Base-by-base conservation (phyloP, 148 eudicot species). In the Talinum fruticosum region DNA sequence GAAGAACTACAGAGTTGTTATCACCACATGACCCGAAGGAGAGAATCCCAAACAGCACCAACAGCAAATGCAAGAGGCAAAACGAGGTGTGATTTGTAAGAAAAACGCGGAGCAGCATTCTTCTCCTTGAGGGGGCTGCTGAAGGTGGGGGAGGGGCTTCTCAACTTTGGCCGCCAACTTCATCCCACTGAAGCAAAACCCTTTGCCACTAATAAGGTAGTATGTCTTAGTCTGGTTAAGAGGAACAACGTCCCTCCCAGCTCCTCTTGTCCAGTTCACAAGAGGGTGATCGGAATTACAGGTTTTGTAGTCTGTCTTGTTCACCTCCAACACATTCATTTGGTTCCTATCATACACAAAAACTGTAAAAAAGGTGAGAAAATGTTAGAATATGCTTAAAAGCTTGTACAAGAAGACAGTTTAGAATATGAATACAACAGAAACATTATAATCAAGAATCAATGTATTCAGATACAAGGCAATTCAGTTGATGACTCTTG, bases 321-420 rank as follows among this genome's bases (percentile, higher is more conserved):
- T 94, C 76, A 94, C 93, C 78, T 94, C 95, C 3, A 94, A 80
- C 66, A 94, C 89, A 67, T 81, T 79, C 78, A 35, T 67, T 72
- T 94, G 95, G 87, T 86, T 85, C 83, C 98, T 89, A 74, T 94
- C 93, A 49, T 92, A 94, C 81, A 89, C 91, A 47, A 94, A 94
- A 82, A 75, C 98, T 94, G 84, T n/a, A 45, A 23, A 23, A 29
- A 32, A 38, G 35, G 70, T 57, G 35, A 53, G 36, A 32, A 38
- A 10, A 78, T 47, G 59, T 16, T 37, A 74, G 21, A 33, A 23
- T n/a, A 10, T 38, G 13, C 0, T 41, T 41, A 1, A 41, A 41
- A 8, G 8, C 57, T 49, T 49, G n/a, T 18, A 15, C n/a, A 51
- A 51, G 23, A 51, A 51, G 68, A 65, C 68, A 51, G 16, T 16